A percentile compares a stretch with the other conserved stretches of the same genome.
Evolutionary conservation across 495 filamentous ascomycete species (phyloP).

Genomic region (Penicillium lividum): DNA sequence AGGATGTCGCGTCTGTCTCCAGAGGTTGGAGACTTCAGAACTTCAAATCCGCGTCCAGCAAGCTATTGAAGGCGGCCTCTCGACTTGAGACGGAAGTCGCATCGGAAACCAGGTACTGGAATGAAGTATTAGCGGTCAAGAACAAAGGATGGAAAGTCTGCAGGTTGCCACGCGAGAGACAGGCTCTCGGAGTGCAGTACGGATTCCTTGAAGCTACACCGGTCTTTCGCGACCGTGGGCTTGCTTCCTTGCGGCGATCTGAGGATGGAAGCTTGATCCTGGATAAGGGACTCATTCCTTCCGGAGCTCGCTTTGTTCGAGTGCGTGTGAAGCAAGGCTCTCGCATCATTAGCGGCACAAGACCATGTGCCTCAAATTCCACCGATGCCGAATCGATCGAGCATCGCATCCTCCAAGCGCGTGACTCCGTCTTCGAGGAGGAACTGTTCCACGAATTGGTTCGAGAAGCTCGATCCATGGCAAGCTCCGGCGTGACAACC

Average conservation of each 20-base stretch:
- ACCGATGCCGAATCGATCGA: constrained; percentile 48
- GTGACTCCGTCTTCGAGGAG: constrained; percentile 86
- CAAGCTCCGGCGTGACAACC: constrained; percentile 63
- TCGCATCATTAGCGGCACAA: constrained; percentile 42
- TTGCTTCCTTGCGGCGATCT: constrained; percentile 72
- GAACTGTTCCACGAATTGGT: constrained; percentile 93
- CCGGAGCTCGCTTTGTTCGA: constrained; percentile 62
- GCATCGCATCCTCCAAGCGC: constrained; percentile 72
- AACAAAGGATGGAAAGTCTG: constrained; percentile 83
- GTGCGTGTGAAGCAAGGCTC: constrained; percentile 54
- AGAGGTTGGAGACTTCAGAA: constrained; percentile 81
- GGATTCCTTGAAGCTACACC: constrained; percentile 80
- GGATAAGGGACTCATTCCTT: constrained; percentile 63
- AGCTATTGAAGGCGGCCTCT: constrained; percentile 68
- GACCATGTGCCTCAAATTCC: constrained; percentile 36
- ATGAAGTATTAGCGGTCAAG: constrained; percentile 75
- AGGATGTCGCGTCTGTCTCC: constrained; percentile 58
- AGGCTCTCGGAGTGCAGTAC: constrained; percentile 80
- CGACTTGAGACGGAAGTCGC: constrained; percentile 73
- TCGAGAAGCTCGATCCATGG: constrained; percentile 71
- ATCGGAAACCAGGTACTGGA: constrained; percentile 85
- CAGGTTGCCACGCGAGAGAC: constrained; percentile 67
- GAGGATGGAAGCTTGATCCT: constrained; percentile 73
- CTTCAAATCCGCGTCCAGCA: constrained; percentile 71
- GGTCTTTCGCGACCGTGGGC: constrained; percentile 73